phyloP scores from a whole-genome alignment of 768 basidiomycete species.

The Baorangia bicolor region DNA sequence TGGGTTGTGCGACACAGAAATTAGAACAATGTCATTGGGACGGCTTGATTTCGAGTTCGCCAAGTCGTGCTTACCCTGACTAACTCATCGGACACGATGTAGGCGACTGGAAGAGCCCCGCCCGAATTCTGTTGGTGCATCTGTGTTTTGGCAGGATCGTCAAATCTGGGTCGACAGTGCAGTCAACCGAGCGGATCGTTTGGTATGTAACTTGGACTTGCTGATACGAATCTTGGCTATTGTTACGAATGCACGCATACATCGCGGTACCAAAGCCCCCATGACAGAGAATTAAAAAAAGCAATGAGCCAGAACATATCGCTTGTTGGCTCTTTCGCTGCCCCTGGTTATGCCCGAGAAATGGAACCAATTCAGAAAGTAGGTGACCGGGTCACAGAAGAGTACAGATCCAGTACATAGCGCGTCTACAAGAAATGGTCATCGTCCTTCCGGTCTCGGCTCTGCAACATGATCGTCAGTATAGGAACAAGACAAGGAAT shows the following conservation, averaged over 20 bases:
- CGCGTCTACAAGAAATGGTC: conserved; percentile 2
- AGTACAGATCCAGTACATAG: conserved; percentile 6
- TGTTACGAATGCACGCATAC: no score
- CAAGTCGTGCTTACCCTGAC: conserved; percentile 41
- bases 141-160: not conserved
- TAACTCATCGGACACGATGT: conserved; percentile 59
- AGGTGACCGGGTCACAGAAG: not conserved
- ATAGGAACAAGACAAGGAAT: not conserved
- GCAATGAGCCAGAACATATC: not conserved
- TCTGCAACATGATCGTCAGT: conserved; percentile 29
- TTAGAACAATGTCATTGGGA: no score
- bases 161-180: not conserved
- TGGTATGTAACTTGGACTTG: no score
- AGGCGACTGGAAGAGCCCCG: conserved; percentile 34
- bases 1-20: not conserved
- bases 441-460: conserved; percentile 44
- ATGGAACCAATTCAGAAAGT: not conserved
- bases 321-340: not conserved
- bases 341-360: not conserved
- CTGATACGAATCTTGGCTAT: no score
- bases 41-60: not conserved
- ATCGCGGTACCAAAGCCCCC: no score
- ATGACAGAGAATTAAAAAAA: no score
- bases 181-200: no score
- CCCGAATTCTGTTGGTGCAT: conserved; percentile 12